These are phyloP conservation scores for Calonectria hawksworthii DNA, from an alignment of 2,329 filamentous ascomycete genomes.

Conservation along the genomic window DNA sequence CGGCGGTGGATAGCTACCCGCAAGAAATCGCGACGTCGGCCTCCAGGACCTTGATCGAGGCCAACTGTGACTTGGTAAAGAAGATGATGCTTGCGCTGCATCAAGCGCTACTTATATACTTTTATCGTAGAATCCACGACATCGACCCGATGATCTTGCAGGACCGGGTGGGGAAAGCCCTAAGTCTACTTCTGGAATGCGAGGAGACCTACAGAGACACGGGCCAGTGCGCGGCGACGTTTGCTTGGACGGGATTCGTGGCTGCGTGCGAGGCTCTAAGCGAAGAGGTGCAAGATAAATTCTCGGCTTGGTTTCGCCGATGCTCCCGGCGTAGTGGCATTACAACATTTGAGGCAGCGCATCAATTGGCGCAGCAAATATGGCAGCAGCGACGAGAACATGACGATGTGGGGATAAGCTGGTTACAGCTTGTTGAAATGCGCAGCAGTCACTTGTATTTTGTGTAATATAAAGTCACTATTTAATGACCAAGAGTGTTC, in stretches of 20 bases:
- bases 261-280: not conserved
- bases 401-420: not conserved
- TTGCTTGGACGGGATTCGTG: constrained; percentile 7
- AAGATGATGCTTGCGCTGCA: constrained; percentile 10
- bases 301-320: not conserved
- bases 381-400: constrained; percentile 4
- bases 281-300: not conserved
- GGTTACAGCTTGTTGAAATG: not conserved
- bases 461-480: not conserved
- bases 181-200: not conserved
- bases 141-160: constrained; percentile 9
- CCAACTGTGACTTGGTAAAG: constrained; percentile 1
- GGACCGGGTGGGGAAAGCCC: not conserved
- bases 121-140: constrained; percentile 15
- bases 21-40: not conserved
- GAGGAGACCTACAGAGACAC: not conserved
- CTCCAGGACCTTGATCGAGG: not conserved
- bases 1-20: not conserved
- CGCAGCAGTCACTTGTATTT: not conserved
- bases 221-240: not conserved
- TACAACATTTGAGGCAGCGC: not conserved
- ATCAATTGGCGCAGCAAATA: constrained; percentile 1
- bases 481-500: not conserved
- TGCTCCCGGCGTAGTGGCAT: not conserved
- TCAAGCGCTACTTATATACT: constrained; percentile 6